phyloP scores from a whole-genome alignment of 2,329 filamentous ascomycete species.

The Aspergillus fumigatiaffinis region DNA sequence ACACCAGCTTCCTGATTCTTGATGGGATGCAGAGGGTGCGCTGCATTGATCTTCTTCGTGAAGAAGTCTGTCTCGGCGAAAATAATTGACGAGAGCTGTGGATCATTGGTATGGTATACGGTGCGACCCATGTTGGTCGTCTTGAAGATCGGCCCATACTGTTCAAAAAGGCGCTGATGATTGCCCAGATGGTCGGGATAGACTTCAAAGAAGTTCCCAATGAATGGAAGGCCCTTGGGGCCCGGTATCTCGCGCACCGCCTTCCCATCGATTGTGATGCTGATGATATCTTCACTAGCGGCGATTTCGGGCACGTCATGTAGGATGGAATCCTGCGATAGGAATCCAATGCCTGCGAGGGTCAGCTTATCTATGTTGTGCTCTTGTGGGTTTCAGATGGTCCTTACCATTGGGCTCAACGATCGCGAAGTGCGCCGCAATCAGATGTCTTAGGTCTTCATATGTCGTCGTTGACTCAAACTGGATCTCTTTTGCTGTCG shows the following conservation, averaged over 20 bases:
- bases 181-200: slow-evolving; percentile 58
- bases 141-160: slow-evolving; percentile 51
- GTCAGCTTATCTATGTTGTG: background rate
- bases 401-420: slow-evolving; percentile 25
- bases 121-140: slow-evolving; percentile 51
- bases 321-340: slow-evolving; percentile 7
- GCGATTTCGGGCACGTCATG: slow-evolving; percentile 13
- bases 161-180: slow-evolving; percentile 51
- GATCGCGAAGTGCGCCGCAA: slow-evolving; percentile 29
- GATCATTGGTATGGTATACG: slow-evolving; percentile 51
- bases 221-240: slow-evolving; percentile 27
- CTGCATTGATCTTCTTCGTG: slow-evolving; percentile 48
- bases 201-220: slow-evolving; percentile 54
- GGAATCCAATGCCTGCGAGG: slow-evolving; percentile 19
- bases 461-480: slow-evolving; percentile 17
- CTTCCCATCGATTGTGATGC: slow-evolving; percentile 27
- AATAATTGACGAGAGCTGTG: slow-evolving; percentile 43
- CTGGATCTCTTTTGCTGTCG: slow-evolving; percentile 19
- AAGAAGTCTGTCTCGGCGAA: slow-evolving; percentile 52
- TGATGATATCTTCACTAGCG: slow-evolving; percentile 10
- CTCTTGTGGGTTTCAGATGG: background rate
- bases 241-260: slow-evolving; percentile 22
- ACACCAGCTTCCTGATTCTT: slow-evolving; percentile 26
- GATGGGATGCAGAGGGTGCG: slow-evolving; percentile 28
- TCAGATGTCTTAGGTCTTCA: slow-evolving; percentile 17